A percentile compares a stretch with the other conserved stretches of the same genome.
Conservation (phyloP, 768 basidiomycete genomes). For the Chlorophyllum brunneum region DNA sequence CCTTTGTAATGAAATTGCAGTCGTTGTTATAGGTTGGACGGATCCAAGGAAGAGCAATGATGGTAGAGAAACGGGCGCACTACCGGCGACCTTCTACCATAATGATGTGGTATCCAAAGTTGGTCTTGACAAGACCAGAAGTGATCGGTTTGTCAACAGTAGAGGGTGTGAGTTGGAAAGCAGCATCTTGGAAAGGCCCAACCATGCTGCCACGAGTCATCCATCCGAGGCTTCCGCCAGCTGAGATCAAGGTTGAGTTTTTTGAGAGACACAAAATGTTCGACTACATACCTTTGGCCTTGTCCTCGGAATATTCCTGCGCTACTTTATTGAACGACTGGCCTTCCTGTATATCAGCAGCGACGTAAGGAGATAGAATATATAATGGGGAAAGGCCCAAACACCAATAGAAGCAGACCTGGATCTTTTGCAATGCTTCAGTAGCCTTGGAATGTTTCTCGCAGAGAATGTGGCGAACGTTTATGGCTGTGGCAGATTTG, state of each 20-base stretch:
- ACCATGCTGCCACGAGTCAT: constrained; percentile 87
- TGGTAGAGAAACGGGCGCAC: background rate
- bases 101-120: constrained; percentile 85
- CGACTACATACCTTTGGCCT: constrained; percentile 65
- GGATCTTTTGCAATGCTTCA: constrained; percentile 76
- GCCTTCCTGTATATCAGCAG: constrained; percentile 45
- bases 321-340: constrained; percentile 86
- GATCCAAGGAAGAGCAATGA: background rate
- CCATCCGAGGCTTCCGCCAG: constrained; percentile 85
- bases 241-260: constrained; percentile 30
- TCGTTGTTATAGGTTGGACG: background rate
- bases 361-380: background rate
- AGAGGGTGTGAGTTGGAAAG: constrained; percentile 76
- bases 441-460: constrained; percentile 81
- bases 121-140: constrained; percentile 77
- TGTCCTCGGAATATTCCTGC: constrained; percentile 88
- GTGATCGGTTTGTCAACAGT: constrained; percentile 73
- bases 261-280: background rate
- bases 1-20: background rate
- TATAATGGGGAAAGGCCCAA: background rate
- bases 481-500: constrained; percentile 78
- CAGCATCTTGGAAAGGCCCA: constrained; percentile 86
- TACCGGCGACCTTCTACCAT: constrained; percentile 79
- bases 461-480: constrained; percentile 85
- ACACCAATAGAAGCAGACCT: constrained; percentile 39